Evolutionary conservation across 2,329 filamentous ascomycete genomes (phyloP).

Genomic region (Diaporthe citrichinensis): DNA sequence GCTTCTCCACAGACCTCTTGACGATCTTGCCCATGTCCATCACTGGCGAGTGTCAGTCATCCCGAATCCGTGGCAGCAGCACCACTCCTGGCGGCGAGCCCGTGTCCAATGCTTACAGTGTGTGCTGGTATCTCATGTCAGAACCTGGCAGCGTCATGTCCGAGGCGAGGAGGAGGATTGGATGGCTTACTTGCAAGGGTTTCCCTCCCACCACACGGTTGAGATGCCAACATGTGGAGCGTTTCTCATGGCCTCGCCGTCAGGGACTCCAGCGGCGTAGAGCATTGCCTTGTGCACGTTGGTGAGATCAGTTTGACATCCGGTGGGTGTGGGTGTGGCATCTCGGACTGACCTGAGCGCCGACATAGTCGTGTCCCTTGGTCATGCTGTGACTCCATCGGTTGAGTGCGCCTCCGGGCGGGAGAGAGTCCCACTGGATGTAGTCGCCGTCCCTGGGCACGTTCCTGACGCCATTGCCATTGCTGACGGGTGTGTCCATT

Average conservation of each 20-base stretch:
- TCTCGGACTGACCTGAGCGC: conserved; percentile 76
- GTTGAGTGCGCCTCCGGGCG: conserved; percentile 76
- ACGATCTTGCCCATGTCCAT: conserved; percentile 89
- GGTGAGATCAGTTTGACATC: conserved; percentile 13
- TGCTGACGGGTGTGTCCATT: neutral
- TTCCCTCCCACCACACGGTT: conserved; percentile 97
- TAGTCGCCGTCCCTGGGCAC: conserved; percentile 67
- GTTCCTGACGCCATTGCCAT: conserved; percentile 26
- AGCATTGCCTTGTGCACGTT: conserved; percentile 81
- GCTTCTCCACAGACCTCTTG: conserved; percentile 83
- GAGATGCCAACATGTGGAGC: conserved; percentile 92
- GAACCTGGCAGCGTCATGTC: conserved; percentile 20
- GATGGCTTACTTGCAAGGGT: conserved; percentile 85
- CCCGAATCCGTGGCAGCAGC: neutral
- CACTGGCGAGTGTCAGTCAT: conserved; percentile 62
- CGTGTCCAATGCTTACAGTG: conserved; percentile 56
- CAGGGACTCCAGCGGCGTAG: conserved; percentile 90
- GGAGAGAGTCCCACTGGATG: conserved; percentile 66
- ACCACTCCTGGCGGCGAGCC: neutral
- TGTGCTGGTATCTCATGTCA: conserved; percentile 56
- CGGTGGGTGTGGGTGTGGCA: neutral
- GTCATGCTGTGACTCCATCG: conserved; percentile 89
- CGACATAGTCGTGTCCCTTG: conserved; percentile 89
- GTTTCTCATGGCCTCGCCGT: conserved; percentile 87
- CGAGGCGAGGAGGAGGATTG: neutral